Percentiles rank a stretch among this genome's conserved stretches.
Evolutionary conservation across 2,329 filamentous ascomycete genomes (phyloP).

Genomic region (Saccharata proteae): DNA sequence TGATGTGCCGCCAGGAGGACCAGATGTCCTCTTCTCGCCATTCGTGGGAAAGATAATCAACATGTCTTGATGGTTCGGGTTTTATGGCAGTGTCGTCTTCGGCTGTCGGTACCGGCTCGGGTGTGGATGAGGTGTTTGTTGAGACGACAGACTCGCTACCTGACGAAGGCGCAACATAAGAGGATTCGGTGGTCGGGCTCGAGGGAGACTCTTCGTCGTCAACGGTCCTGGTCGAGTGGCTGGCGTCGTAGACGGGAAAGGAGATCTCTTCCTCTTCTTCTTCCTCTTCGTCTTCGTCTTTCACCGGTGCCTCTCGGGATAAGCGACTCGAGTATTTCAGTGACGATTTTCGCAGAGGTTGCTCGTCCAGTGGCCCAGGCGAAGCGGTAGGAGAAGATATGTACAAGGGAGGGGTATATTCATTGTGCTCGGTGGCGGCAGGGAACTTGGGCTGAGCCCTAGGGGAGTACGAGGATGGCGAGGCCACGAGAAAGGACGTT

Average conservation of each 20-base stretch:
- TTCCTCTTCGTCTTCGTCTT: slow-evolving; percentile 41
- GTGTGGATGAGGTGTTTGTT: slow-evolving; percentile 34
- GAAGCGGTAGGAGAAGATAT: slow-evolving; percentile 12
- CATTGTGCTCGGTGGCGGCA: slow-evolving; percentile 18
- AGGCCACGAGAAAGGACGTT: slow-evolving; percentile 30
- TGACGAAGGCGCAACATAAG: slow-evolving; percentile 40
- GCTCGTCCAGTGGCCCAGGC: slow-evolving; percentile 14
- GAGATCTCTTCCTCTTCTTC: slow-evolving; percentile 26
- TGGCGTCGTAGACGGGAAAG: slow-evolving; percentile 33
- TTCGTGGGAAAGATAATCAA: slow-evolving; percentile 89
- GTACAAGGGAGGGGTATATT: slow-evolving; percentile 10
- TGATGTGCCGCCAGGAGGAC: slow-evolving; percentile 92
- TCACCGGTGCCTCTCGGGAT: slow-evolving; percentile 51
- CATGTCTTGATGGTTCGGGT: slow-evolving; percentile 67
- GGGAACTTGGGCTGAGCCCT: slow-evolving; percentile 22
- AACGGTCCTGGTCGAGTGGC: slow-evolving; percentile 11
- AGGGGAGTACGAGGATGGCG: slow-evolving; percentile 15
- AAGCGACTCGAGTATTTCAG: slow-evolving; percentile 50
- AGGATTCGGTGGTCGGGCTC: slow-evolving; percentile 26
- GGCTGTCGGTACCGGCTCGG: slow-evolving; percentile 43
- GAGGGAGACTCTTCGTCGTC: slow-evolving; percentile 11
- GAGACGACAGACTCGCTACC: slow-evolving; percentile 38
- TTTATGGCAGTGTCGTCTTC: slow-evolving; percentile 71
- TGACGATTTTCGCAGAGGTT: slow-evolving; percentile 21
- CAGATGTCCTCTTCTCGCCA: slow-evolving; percentile 96